Conservation (phyloP, 345 rosid species). For the Cardiospermum halicacabum region DNA sequence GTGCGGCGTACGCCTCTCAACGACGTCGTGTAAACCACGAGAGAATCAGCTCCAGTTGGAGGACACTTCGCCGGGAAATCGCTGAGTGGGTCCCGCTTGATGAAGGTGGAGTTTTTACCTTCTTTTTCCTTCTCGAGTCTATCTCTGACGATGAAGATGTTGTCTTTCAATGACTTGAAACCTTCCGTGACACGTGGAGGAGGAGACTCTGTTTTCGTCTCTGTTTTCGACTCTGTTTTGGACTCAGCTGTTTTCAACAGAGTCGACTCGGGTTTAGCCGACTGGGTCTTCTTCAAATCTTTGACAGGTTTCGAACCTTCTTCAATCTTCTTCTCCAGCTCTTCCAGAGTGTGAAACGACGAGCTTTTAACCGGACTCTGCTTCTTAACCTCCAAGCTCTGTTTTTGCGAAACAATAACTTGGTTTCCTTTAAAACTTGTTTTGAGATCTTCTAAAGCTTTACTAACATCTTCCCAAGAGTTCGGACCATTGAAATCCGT, state of each 20-base stretch:
- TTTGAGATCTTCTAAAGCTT: slow-evolving; percentile 66
- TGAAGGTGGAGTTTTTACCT: slow-evolving; percentile 46
- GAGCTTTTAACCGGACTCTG: slow-evolving; percentile 38
- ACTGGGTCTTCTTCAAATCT: slow-evolving; percentile 37
- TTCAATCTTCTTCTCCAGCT: slow-evolving; percentile 51
- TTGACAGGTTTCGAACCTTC: slow-evolving; percentile 24
- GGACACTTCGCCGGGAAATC: slow-evolving; percentile 77
- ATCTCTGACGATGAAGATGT: slow-evolving; percentile 58
- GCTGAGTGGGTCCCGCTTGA: slow-evolving; percentile 62
- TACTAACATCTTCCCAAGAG: slow-evolving; percentile 93
- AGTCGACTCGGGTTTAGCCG: slow-evolving; percentile 5
- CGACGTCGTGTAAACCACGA: slow-evolving; percentile 88
- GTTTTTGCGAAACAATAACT: slow-evolving; percentile 5
- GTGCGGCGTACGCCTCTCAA: slow-evolving; percentile 81
- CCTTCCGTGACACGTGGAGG: slow-evolving; percentile 20
- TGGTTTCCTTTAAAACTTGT: slow-evolving; percentile 19
- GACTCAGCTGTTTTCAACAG: background rate
- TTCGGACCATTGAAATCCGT: slow-evolving; percentile 47
- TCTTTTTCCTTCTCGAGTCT: slow-evolving; percentile 61
- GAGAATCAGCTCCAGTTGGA: slow-evolving; percentile 54
- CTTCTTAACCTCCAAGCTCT: background rate
- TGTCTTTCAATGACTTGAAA: slow-evolving; percentile 56
- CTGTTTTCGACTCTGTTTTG: slow-evolving; percentile 5
- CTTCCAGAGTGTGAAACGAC: slow-evolving; percentile 84
- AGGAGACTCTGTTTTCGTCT: slow-evolving; percentile 11